Conservation (phyloP, 2,329 filamentous ascomycete genomes). For the Aspergillus fischeri region DNA sequence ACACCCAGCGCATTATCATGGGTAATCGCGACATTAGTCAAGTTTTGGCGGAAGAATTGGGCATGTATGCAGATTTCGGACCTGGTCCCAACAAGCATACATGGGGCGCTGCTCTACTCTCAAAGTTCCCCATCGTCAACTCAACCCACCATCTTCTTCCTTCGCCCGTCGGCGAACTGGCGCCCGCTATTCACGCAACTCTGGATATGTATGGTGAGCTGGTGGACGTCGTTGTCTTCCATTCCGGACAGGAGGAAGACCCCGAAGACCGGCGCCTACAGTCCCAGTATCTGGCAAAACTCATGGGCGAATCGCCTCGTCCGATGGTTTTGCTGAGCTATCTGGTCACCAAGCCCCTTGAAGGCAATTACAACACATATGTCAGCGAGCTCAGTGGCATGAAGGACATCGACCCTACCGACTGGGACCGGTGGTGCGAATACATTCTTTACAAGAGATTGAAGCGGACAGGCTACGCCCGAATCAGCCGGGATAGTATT, state of each 20-base stretch:
- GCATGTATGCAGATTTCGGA: conserved; percentile 98
- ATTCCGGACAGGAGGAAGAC: conserved; percentile 97
- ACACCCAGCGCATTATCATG: conserved; percentile 98
- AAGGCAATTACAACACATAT: conserved; percentile 97
- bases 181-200: conserved; percentile 94
- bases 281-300: conserved; percentile 74
- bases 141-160: conserved; percentile 94
- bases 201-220: conserved; percentile 85
- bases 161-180: conserved; percentile 88
- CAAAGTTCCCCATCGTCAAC: conserved; percentile 96
- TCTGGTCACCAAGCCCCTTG: conserved; percentile 79
- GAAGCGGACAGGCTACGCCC: conserved; percentile 79
- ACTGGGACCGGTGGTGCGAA: conserved; percentile 99
- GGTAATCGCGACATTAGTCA: conserved; percentile 96
- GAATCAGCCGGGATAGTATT: conserved; percentile 83
- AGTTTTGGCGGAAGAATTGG: conserved; percentile 89
- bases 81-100: conserved; percentile 99
- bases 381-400: conserved; percentile 83
- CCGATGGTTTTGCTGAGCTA: conserved; percentile 86
- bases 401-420: conserved; percentile 86
- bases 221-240: conserved; percentile 95
- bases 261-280: conserved; percentile 85
- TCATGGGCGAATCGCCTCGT: conserved; percentile 79
- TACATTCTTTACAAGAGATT: conserved; percentile 95
- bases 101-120: conserved; percentile 88